Conservation (phyloP, 1,284 basidiomycete genomes). For the Pyrrhoderma noxium region DNA sequence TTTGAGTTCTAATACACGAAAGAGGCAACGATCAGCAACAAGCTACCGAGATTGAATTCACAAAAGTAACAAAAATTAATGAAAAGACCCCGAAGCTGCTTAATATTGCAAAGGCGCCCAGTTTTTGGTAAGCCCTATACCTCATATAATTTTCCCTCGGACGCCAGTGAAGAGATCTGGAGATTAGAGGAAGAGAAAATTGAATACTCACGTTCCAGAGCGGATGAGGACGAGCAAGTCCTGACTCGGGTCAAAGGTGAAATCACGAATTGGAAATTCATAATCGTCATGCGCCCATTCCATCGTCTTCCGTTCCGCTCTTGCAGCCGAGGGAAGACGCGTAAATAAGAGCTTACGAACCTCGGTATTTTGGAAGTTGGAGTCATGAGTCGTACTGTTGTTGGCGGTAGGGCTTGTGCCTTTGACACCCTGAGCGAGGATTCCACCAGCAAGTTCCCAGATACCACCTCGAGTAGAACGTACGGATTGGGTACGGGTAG, state of each 20-base stretch:
- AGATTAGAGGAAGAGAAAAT: no score
- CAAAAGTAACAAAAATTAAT: no score
- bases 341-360: constrained; percentile 15
- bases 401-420: constrained; percentile 13
- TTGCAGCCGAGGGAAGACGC: constrained; percentile 13
- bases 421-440: constrained; percentile 40
- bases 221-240: constrained; percentile 47
- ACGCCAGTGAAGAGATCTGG: no score
- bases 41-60: no score
- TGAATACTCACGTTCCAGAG: constrained; percentile 2
- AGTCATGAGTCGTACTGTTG: constrained; percentile 29
- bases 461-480: constrained; percentile 19
- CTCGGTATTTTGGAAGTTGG: constrained; percentile 32
- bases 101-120: no score
- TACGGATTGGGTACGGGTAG: constrained; percentile 23
- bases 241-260: constrained; percentile 55
- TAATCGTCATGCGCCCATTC: constrained; percentile 40
- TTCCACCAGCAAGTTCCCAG: constrained; percentile 55
- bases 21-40: no score
- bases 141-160: no score
- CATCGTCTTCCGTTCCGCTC: constrained; percentile 24
- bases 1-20: background rate
- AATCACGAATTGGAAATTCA: constrained; percentile 43
- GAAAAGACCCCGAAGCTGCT: no score
- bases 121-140: no score